Conservation (phyloP, 2,329 filamentous ascomycete species). For the Colletotrichum liriopes region DNA sequence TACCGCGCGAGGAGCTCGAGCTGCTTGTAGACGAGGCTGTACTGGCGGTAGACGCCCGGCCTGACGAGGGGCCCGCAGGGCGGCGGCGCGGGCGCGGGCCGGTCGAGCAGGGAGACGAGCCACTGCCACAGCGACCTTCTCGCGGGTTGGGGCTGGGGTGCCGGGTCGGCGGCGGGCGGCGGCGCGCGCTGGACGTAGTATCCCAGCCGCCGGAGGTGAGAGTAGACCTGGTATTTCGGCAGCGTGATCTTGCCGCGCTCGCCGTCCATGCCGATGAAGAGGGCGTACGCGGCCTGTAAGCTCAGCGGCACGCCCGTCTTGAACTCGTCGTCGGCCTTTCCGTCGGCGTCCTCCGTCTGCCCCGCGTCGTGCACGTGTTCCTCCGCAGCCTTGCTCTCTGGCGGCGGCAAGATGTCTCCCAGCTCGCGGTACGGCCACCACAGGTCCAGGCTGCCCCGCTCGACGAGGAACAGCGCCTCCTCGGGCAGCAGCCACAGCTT, state of each 20-base stretch:
- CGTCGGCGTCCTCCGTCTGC: slow-evolving; percentile 43
- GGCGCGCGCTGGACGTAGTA: slow-evolving; percentile 85
- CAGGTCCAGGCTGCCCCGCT: slow-evolving; percentile 89
- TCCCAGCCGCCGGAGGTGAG: slow-evolving; percentile 85
- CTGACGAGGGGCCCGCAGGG: slow-evolving; percentile 72
- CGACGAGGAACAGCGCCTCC: slow-evolving; percentile 90
- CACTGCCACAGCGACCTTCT: slow-evolving; percentile 65
- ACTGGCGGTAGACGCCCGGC: slow-evolving; percentile 77
- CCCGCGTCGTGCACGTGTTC: slow-evolving; percentile 44
- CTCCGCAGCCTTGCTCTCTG: slow-evolving; percentile 47
- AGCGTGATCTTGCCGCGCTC: slow-evolving; percentile 74
- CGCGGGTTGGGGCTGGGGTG: slow-evolving; percentile 16
- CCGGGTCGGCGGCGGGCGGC: slow-evolving; percentile 28
- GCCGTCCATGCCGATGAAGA: slow-evolving; percentile 81
- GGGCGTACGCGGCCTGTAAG: slow-evolving; percentile 89
- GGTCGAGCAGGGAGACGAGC: slow-evolving; percentile 65
- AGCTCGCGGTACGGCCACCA: slow-evolving; percentile 80
- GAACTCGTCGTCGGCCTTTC: slow-evolving; percentile 62
- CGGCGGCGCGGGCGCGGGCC: slow-evolving; percentile 48
- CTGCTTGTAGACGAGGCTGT: slow-evolving; percentile 81
- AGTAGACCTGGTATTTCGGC: slow-evolving; percentile 90
- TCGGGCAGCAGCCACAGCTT: slow-evolving; percentile 90
- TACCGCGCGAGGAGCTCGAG: slow-evolving; percentile 82
- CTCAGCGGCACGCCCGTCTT: slow-evolving; percentile 86
- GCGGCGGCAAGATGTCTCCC: slow-evolving; percentile 62